Evolutionary conservation across 2,329 filamentous ascomycete species (phyloP), one percentile per base, ranked within the genome.

Genomic region (Epichloe typhina): DNA sequence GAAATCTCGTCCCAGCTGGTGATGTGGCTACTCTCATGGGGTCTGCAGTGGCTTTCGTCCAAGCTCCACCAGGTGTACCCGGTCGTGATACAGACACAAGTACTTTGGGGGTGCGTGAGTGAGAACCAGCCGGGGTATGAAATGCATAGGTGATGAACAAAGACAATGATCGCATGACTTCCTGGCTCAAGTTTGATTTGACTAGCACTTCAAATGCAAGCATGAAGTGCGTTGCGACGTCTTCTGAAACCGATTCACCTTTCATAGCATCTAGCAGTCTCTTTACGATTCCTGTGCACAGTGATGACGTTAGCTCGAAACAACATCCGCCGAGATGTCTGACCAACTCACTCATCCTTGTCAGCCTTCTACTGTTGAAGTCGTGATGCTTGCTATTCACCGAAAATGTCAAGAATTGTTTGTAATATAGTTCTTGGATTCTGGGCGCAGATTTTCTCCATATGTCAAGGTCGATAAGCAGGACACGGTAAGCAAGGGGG

Each of bases 81-180:
- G 70, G 67, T 41, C 71, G 61, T 13, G 66, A 69, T 38, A 62
- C 52, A 3, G 64, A 59, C 1, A 71, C 69, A 3, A 61, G 54
- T 11, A 73, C 64, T 54, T 70, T 76, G 0, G 78, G 74, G 2
- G 75, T 79, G 45, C 79, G 72, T 9, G 75, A 66, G 21, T 71
- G 58, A 2, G 76, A 76, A 12, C 63, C 65, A 0, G 71, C 58
- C 0, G 75, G 69, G 1, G 74, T 69, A 62, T 96, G 89, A 55
- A 96, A 80, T 5, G 88, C 84, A 64, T 93, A 98, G 0, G 91
- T 96, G 56, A 98, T 86, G 62, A 95, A 97, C 21, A 97, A 75
- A 2, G 93, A 88, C 42, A 98, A 71, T 2, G 88, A 88, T 37
- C 91, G 82, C 62, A 95, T 83, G 26, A 91, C 83, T 63, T 95